Conservation (phyloP, 108 stramenopile genomes). For the Fragilaria radians region DNA sequence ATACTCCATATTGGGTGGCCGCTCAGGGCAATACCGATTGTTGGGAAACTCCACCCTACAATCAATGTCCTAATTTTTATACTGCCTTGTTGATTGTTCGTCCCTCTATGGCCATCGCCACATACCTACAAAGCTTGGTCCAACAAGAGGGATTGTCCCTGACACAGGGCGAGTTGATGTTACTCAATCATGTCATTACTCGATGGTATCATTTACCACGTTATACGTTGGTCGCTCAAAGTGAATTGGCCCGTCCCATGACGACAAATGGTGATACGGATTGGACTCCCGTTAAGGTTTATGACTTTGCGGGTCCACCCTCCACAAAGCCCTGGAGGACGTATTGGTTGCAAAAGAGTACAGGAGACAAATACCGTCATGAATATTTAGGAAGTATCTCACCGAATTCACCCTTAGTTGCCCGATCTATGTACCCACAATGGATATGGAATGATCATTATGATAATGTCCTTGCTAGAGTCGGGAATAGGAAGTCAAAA, state of each 20-base stretch:
- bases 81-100: not conserved
- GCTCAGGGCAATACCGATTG: conserved; percentile 1
- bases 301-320: conserved; percentile 10
- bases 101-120: not conserved
- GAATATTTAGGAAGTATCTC: not conserved
- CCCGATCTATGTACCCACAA: not conserved
- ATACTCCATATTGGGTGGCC: not conserved
- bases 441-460: conserved; percentile 8
- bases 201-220: not conserved
- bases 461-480: not conserved
- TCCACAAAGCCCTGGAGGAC: conserved; percentile 1
- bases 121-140: not conserved
- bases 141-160: not conserved
- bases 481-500: no score
- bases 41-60: conserved; percentile 7
- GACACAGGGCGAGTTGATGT: not conserved
- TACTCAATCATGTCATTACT: conserved; percentile 1
- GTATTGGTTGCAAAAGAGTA: conserved; percentile 7
- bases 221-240: conserved; percentile 2
- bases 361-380: not conserved
- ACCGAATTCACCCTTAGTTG: not conserved
- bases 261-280: not conserved
- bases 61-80: conserved; percentile 2
- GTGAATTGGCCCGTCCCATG: not conserved
- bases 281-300: conserved; percentile 2